Base-by-base conservation (phyloP, 306 rosid species). In the Corylus americana region DNA sequence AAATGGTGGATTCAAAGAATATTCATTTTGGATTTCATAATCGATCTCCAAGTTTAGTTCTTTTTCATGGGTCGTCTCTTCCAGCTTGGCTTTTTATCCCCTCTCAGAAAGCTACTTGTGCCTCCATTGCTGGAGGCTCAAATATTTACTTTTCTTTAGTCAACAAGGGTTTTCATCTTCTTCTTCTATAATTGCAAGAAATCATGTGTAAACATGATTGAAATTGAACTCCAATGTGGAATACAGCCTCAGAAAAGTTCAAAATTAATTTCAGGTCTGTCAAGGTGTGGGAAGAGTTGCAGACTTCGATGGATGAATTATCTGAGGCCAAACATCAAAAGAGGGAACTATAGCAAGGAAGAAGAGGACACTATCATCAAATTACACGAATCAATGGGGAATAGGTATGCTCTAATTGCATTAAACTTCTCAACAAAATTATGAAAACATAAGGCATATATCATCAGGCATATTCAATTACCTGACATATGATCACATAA, bases 201-300 rank as follows among this genome's bases (percentile, higher is more conserved):
- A 66, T 67, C 8, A 17, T 67, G 49, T 18, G 51, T 18, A 17
- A 10, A 67, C 8, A 39, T 39, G 8, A 9, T 37, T 10, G 16
- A 39, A 67, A 39, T 18, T 39, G 6, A 39, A 67, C 50, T 67
- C 72, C 14, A 39, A 17, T 39, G 49, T 67, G 50, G 50, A 67
- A 67, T 39, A 67, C 27, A 37, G 5, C 71, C 25, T 37, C n/a
- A 37, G 14, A 42, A 17, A 16, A 67, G 14, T 42, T 0, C 16
- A 10, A 63, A 35, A 51, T 14, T 31, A 31, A 31, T 74, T 42
- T 79, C 75, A 91, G 92, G 91, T 64, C 82, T 90, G 4, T 72
- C 79, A 8, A 87, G 95, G 79, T 91, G 90, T 69, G 95, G 95
- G 49, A 91, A 91, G 77, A 91, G 95, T n/a, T 91, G 95, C 74